Evolutionary conservation across 108 stramenopile genomes (phyloP).

Genomic region (Nitzschia sp.): DNA sequence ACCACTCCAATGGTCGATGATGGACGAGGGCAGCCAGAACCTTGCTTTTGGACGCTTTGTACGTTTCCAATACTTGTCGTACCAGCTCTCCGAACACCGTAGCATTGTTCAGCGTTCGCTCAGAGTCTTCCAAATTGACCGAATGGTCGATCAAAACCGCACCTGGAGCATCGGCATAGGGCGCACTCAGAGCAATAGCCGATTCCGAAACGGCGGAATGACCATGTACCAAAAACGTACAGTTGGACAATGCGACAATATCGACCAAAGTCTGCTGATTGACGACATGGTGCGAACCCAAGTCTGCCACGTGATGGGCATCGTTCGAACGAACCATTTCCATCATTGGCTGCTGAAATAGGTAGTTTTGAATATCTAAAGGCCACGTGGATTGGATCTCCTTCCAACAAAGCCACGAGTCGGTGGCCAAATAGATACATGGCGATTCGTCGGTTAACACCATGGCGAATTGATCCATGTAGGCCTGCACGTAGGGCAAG

Average conservation of each 20-base stretch:
- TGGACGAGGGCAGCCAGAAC: too few relatives aligned
- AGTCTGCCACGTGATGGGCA: neutral
- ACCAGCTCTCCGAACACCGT: neutral
- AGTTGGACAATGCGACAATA: slow-evolving; percentile 36
- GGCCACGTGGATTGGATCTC: neutral
- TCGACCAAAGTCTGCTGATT: slow-evolving; percentile 39
- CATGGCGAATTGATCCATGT: slow-evolving; percentile 12
- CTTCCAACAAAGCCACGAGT: neutral
- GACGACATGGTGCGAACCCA: slow-evolving; percentile 21
- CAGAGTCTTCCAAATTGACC: slow-evolving; percentile 37
- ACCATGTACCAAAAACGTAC: slow-evolving; percentile 36
- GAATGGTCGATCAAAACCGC: slow-evolving; percentile 21
- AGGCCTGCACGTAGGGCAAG: slow-evolving; percentile 34
- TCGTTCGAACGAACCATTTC: neutral
- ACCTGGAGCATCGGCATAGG: too few relatives aligned
- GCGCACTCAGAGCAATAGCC: slow-evolving; percentile 39
- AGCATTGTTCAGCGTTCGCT: neutral
- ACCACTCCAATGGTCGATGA: too few relatives aligned
- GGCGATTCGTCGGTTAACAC: neutral
- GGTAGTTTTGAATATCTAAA: neutral
- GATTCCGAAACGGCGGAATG: slow-evolving; percentile 37
- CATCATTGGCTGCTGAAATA: neutral
- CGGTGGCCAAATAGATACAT: slow-evolving; percentile 1
- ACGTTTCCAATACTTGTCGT: too few relatives aligned
- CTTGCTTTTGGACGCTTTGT: too few relatives aligned